phyloP scores from a whole-genome alignment of 805 yeast species.

The Teunomyces tritomae region DNA sequence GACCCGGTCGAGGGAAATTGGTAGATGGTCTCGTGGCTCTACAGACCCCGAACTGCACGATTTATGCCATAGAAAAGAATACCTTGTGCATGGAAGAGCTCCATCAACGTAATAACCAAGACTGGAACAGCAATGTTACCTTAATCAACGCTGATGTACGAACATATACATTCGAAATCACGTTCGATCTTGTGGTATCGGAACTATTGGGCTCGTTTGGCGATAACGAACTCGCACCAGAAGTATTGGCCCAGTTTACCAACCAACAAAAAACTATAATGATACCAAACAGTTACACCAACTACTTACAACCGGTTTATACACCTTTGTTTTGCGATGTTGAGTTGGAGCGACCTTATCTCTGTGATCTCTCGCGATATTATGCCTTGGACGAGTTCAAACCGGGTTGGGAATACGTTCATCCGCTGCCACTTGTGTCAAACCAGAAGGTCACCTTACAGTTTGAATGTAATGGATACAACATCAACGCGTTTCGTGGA shows the following conservation, averaged over 20 bases:
- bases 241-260: slow-evolving; percentile 48
- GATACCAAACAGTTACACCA: slow-evolving; percentile 50
- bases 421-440: slow-evolving; percentile 39
- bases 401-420: slow-evolving; percentile 61
- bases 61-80: slow-evolving; percentile 71
- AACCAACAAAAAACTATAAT: slow-evolving; percentile 33
- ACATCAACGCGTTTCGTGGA: slow-evolving; percentile 74
- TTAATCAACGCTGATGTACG: slow-evolving; percentile 62
- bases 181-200: slow-evolving; percentile 62
- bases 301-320: slow-evolving; percentile 65
- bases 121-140: slow-evolving; percentile 54
- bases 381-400: slow-evolving; percentile 35
- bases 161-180: slow-evolving; percentile 14
- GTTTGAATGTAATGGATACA: slow-evolving; percentile 44
- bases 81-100: slow-evolving; percentile 54
- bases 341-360: slow-evolving; percentile 17
- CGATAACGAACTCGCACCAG: slow-evolving; percentile 88
- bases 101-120: slow-evolving; percentile 43
- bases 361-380: slow-evolving; percentile 17
- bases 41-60: slow-evolving; percentile 11
- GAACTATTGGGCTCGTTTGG: slow-evolving; percentile 91
- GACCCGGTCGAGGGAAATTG: slow-evolving; percentile 88
- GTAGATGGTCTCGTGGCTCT: slow-evolving; percentile 41
- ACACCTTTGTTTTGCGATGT: slow-evolving; percentile 43
- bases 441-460: slow-evolving; percentile 37